Percentiles rank a stretch among this genome's conserved stretches.
Conservation (phyloP, 164 flowering plant species). For the Kalanchoe fedtschenkoi region DNA sequence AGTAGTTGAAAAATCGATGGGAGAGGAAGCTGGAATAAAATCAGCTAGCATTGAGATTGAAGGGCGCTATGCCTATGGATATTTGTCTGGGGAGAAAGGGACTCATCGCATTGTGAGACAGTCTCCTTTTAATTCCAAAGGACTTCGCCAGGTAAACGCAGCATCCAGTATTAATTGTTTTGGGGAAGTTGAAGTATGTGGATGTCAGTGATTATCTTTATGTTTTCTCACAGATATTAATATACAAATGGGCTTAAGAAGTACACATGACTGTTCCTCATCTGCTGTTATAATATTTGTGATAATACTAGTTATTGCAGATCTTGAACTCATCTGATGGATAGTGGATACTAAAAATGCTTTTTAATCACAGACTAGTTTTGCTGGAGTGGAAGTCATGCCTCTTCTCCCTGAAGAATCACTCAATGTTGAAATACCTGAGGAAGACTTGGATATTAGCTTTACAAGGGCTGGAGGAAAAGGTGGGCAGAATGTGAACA, state of each 20-base stretch:
- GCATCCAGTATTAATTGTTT: background rate
- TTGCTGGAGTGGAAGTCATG: constrained; percentile 95
- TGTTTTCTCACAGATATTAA: background rate
- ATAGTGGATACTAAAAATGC: no score
- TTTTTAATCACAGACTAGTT: constrained; percentile 59
- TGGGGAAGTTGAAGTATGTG: background rate
- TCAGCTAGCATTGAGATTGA: constrained; percentile 89
- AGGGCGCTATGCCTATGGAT: constrained; percentile 95
- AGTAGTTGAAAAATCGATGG: constrained; percentile 82
- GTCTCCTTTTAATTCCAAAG: constrained; percentile 96
- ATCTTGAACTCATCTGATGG: background rate
- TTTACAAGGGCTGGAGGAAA: constrained; percentile 89
- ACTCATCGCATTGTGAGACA: constrained; percentile 91
- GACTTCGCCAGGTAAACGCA: constrained; percentile 86
- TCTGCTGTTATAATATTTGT: background rate
- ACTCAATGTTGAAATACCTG: constrained; percentile 72
- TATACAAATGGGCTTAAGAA: background rate
- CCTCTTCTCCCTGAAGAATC: constrained; percentile 96
- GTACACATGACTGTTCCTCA: background rate
- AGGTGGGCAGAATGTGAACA: constrained; percentile 98
- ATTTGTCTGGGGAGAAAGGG: constrained; percentile 93
- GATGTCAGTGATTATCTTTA: background rate
- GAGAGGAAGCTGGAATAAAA: constrained; percentile 98
- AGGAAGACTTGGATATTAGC: constrained; percentile 85
- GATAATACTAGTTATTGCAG: background rate